These are phyloP conservation scores for Aspergillus ostianus DNA, from an alignment of 495 filamentous ascomycete species.

Conservation along the genomic window DNA sequence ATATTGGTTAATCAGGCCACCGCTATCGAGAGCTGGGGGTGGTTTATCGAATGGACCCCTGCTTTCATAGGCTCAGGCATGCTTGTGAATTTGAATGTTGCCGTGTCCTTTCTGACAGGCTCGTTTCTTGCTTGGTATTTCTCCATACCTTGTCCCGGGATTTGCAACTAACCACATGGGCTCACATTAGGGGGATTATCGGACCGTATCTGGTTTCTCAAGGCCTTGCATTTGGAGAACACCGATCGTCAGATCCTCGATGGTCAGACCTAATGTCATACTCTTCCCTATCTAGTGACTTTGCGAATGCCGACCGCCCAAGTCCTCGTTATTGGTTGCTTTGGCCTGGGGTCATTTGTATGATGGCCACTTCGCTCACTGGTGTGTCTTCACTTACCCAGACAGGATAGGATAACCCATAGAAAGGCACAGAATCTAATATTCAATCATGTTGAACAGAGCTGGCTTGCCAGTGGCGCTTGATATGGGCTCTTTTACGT, in stretches of 20 bases:
- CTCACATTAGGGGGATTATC: slow-evolving; percentile 1
- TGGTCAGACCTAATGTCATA: slow-evolving; percentile 2
- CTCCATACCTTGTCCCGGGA: not conserved
- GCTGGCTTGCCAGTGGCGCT: slow-evolving; percentile 4
- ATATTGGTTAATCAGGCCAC: not conserved
- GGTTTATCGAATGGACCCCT: slow-evolving; percentile 11
- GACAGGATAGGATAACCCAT: not conserved
- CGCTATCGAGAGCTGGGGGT: slow-evolving; percentile 8
- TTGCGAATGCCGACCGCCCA: slow-evolving; percentile 5
- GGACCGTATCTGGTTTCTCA: slow-evolving; percentile 6
- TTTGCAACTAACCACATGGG: not conserved
- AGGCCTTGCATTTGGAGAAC: slow-evolving; percentile 5
- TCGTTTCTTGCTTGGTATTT: slow-evolving; percentile 7
- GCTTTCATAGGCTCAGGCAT: slow-evolving; percentile 11
- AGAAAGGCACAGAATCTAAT: not conserved
- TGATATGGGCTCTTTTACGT: slow-evolving; percentile 3
- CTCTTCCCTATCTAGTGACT: slow-evolving; percentile 4
- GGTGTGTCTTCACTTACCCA: not conserved
- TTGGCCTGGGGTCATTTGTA: slow-evolving; percentile 9
- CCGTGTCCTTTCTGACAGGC: slow-evolving; percentile 1
- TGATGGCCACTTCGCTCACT: slow-evolving; percentile 3
- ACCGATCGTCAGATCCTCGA: not conserved
- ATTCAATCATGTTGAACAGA: not conserved
- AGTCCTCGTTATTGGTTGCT: slow-evolving; percentile 10
- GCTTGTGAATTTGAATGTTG: slow-evolving; percentile 8